A percentile compares a stretch with the other conserved stretches of the same genome.
phyloP scores from a whole-genome alignment of 2,329 filamentous ascomycete species.

The Daldinia eschscholtzii region DNA sequence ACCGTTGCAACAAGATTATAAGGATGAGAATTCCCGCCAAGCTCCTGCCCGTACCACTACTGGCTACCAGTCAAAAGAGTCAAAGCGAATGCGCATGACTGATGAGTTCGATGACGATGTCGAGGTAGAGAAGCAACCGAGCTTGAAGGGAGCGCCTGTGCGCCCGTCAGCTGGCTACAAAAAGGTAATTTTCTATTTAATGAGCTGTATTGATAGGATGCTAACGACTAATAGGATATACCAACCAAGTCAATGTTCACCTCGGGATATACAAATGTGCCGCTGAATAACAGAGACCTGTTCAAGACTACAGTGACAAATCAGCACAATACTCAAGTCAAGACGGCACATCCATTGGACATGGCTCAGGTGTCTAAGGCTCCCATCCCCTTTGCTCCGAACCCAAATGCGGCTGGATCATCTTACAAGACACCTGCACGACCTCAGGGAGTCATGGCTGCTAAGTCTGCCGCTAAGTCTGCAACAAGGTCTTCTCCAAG shows the following conservation, averaged over 20 bases:
- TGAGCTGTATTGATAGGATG: slow-evolving; percentile 20
- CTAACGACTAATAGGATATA: slow-evolving; percentile 66
- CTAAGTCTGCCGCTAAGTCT: slow-evolving; percentile 72
- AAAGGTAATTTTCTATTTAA: slow-evolving; percentile 67
- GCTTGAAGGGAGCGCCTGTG: slow-evolving; percentile 85
- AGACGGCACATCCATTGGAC: slow-evolving; percentile 78
- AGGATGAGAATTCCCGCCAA: slow-evolving; percentile 67
- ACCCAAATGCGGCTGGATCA: slow-evolving; percentile 66
- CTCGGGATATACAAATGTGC: slow-evolving; percentile 71
- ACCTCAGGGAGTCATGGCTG: slow-evolving; percentile 58
- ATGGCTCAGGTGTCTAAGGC: slow-evolving; percentile 90
- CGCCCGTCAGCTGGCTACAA: slow-evolving; percentile 78
- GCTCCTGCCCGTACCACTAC: slow-evolving; percentile 64
- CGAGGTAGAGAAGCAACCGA: slow-evolving; percentile 70
- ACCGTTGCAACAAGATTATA: slow-evolving; percentile 73
- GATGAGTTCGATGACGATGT: slow-evolving; percentile 76
- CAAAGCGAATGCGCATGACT: slow-evolving; percentile 83
- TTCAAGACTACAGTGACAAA: slow-evolving; percentile 75
- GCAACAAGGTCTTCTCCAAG: slow-evolving; percentile 79
- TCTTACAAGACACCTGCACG: slow-evolving; percentile 79
- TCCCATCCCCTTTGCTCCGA: slow-evolving; percentile 89
- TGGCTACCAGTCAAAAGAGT: slow-evolving; percentile 76
- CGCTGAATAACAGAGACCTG: slow-evolving; percentile 67
- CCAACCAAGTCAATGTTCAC: slow-evolving; percentile 71
- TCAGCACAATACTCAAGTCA: slow-evolving; percentile 74